Evolutionary conservation across 2,329 filamentous ascomycete species (phyloP).

Genomic region (Orbilia blumenaviensis): DNA sequence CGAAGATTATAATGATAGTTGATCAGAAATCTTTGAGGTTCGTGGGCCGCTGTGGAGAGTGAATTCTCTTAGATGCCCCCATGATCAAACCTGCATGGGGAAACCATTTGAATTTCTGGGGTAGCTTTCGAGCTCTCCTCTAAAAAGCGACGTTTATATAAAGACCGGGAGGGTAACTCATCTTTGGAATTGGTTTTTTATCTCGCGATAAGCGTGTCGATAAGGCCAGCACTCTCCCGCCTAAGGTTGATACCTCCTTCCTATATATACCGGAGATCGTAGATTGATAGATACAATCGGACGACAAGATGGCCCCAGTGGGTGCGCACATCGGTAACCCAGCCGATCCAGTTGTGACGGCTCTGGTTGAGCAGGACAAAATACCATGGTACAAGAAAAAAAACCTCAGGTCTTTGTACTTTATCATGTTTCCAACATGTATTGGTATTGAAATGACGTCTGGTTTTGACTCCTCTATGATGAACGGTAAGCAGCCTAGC

Average conservation of each 20-base stretch:
- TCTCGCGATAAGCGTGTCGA: background rate
- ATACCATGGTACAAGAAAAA: conserved; percentile 66
- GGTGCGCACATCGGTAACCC: conserved; percentile 29
- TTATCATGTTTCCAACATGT: conserved; percentile 69
- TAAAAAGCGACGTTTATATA: background rate
- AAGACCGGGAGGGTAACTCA: background rate
- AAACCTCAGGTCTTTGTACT: conserved; percentile 68
- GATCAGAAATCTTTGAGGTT: background rate
- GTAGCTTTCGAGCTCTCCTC: background rate
- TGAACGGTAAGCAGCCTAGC: conserved; percentile 56
- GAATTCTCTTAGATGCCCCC: background rate
- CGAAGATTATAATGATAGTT: background rate
- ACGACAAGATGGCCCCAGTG: conserved; percentile 38
- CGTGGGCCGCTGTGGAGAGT: background rate
- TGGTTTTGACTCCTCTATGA: conserved; percentile 68
- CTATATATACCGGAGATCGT: background rate
- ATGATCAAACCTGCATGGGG: background rate
- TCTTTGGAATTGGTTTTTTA: background rate
- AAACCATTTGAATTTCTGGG: background rate
- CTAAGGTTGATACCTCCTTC: background rate
- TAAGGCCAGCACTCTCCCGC: background rate
- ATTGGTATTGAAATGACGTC: conserved; percentile 72
- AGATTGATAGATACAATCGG: no score
- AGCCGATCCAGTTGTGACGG: conserved; percentile 62
- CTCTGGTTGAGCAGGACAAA: conserved; percentile 61